Evolutionary conservation across 805 yeast genomes (phyloP).

Genomic region (Saccharomyces mikatae): DNA sequence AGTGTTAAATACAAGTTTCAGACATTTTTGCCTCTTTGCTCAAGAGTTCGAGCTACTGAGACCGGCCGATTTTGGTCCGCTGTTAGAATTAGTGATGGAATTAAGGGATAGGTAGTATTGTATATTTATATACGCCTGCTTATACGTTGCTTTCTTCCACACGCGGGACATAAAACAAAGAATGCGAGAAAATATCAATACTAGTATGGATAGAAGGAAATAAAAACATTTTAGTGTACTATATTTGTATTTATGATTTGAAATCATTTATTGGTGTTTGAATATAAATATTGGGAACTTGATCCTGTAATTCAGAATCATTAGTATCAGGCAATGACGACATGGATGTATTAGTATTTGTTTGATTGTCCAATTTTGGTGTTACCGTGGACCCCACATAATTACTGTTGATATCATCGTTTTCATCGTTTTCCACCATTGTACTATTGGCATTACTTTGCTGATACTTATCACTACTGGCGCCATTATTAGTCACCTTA

Average conservation of each 20-base stretch:
- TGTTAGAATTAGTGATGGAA: constrained; percentile 66
- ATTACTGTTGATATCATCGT: constrained; percentile 1
- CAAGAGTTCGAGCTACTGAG: constrained; percentile 74
- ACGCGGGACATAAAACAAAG: neutral
- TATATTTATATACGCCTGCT: neutral
- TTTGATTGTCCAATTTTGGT: constrained; percentile 14
- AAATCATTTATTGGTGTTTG: neutral
- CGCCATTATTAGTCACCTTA: neutral
- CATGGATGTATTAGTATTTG: constrained; percentile 15
- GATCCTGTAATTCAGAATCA: neutral
- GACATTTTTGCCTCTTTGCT: constrained; percentile 84
- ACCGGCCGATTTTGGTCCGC: constrained; percentile 83
- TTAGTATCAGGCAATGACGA: neutral
- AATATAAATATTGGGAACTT: neutral
- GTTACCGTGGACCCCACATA: constrained; percentile 4
- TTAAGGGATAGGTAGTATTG: constrained; percentile 26
- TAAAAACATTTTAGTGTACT: neutral
- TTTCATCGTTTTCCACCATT: neutral
- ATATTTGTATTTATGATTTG: neutral
- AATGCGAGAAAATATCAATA: neutral
- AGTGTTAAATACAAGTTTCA: constrained; percentile 85
- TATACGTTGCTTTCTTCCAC: neutral
- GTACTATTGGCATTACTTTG: neutral
- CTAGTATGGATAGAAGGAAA: neutral
- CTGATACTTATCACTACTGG: neutral